Evolutionary conservation across 306 rosid genomes (phyloP).

Genomic region (Sechiopsis laciniata): DNA sequence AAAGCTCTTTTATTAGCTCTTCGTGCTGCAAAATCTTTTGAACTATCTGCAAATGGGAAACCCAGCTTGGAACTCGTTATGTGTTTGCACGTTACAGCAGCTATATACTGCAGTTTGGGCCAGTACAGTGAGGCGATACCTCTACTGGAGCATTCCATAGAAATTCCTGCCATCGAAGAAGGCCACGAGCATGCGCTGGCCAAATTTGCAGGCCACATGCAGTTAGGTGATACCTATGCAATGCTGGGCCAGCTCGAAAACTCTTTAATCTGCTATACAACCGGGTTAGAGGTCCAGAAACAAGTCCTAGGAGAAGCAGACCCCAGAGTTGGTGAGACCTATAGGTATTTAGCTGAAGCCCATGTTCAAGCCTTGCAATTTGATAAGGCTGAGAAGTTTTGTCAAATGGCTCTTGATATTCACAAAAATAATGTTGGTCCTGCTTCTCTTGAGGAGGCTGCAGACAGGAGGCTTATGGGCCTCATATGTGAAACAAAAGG

Average conservation of each 20-base stretch:
- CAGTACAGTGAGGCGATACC: slow-evolving; percentile 68
- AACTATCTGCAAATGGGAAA: slow-evolving; percentile 46
- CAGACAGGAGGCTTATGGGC: slow-evolving; percentile 92
- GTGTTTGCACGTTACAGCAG: slow-evolving; percentile 82
- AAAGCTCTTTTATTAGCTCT: slow-evolving; percentile 75
- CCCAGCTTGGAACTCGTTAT: slow-evolving; percentile 71
- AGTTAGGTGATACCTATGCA: slow-evolving; percentile 85
- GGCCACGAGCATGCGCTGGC: slow-evolving; percentile 73
- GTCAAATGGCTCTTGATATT: slow-evolving; percentile 79
- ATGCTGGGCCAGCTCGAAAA: slow-evolving; percentile 84
- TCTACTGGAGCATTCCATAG: slow-evolving; percentile 58
- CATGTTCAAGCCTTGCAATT: slow-evolving; percentile 80
- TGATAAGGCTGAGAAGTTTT: slow-evolving; percentile 71
- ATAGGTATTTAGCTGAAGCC: slow-evolving; percentile 90
- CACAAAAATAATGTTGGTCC: slow-evolving; percentile 61
- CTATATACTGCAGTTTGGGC: slow-evolving; percentile 71
- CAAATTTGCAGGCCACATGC: slow-evolving; percentile 89
- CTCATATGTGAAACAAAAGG: slow-evolving; percentile 89
- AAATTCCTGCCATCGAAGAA: slow-evolving; percentile 54
- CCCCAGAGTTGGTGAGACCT: slow-evolving; percentile 81
- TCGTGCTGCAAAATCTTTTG: slow-evolving; percentile 61
- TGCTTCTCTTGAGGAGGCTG: slow-evolving; percentile 79
- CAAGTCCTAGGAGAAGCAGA: slow-evolving; percentile 71
- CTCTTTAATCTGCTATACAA: slow-evolving; percentile 59
- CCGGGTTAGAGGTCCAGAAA: slow-evolving; percentile 74